These are phyloP conservation scores for Solanum bukasovii DNA, from an alignment of 257 asterid species.

Conservation along the genomic window DNA sequence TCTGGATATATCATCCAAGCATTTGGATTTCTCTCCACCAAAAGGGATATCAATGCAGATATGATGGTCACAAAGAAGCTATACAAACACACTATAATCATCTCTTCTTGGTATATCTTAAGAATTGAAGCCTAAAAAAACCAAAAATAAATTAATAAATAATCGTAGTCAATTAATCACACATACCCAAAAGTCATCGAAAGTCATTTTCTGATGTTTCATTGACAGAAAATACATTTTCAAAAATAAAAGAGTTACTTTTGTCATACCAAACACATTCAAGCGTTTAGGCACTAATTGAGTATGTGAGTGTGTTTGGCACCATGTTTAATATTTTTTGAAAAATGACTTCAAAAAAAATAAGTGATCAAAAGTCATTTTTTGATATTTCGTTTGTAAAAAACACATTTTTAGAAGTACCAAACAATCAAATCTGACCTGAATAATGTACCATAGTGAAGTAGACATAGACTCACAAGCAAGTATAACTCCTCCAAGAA, in stretches of 20 bases:
- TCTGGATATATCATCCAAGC: conserved; percentile 38
- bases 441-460: conserved; percentile 45
- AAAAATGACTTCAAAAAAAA: neutral
- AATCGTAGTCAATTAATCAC: neutral
- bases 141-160: neutral
- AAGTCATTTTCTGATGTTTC: neutral
- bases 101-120: conserved; percentile 40
- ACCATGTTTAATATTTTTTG: neutral
- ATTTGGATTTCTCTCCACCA: conserved; percentile 23
- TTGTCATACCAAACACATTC: no score
- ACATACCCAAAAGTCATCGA: neutral
- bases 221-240: no score
- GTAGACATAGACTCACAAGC: conserved; percentile 27
- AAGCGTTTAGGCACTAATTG: no score
- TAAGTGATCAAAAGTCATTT: neutral
- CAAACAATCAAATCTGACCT: conserved; percentile 9
- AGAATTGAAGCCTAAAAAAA: conserved; percentile 29
- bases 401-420: neutral
- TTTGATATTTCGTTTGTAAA: no score
- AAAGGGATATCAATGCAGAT: conserved; percentile 25
- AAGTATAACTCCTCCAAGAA: conserved; percentile 32
- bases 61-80: conserved; percentile 37
- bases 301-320: neutral
- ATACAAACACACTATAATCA: conserved; percentile 32
- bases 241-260: no score